Evolutionary conservation across 371 early-diverging fungal genomes (phyloP).

Genomic region (Nematocida sp.): DNA sequence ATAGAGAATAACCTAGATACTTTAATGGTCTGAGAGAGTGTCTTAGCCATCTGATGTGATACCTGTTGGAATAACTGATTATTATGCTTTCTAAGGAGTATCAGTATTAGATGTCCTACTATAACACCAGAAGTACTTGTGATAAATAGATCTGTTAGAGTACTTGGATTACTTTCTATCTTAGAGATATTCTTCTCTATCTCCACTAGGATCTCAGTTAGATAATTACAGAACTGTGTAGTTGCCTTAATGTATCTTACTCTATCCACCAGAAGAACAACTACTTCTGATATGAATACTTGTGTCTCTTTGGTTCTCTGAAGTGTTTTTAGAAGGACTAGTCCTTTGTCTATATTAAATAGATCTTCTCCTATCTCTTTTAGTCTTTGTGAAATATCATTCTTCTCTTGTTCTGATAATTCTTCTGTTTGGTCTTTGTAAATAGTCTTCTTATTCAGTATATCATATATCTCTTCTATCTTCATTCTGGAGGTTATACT

Average conservation of each 20-base stretch:
- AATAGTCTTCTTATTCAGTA: constrained; percentile 1
- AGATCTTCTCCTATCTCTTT: constrained; percentile 44
- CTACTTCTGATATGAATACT: background rate
- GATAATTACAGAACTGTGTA: constrained; percentile 10
- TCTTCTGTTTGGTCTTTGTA: background rate
- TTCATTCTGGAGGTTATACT: constrained; percentile 18
- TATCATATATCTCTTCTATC: constrained; percentile 43
- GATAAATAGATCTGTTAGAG: background rate
- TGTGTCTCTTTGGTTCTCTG: background rate
- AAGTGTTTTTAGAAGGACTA: constrained; percentile 3
- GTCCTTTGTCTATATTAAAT: constrained; percentile 41
- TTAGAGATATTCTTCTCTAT: background rate
- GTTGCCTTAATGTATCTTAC: constrained; percentile 25
- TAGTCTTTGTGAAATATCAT: background rate
- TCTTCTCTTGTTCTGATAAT: background rate
- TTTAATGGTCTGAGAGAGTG: background rate
- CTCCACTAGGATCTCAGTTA: constrained; percentile 9
- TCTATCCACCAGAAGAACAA: constrained; percentile 5
- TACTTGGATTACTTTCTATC: background rate
- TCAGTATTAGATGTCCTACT: constrained; percentile 20
- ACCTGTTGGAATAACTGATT: background rate
- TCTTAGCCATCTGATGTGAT: background rate
- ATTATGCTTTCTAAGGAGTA: constrained; percentile 9
- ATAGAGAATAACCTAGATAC: constrained; percentile 11
- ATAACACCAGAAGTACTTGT: constrained; percentile 28